phyloP scores from a whole-genome alignment of 495 filamentous ascomycete species.

The Talaromyces thailandensis region DNA sequence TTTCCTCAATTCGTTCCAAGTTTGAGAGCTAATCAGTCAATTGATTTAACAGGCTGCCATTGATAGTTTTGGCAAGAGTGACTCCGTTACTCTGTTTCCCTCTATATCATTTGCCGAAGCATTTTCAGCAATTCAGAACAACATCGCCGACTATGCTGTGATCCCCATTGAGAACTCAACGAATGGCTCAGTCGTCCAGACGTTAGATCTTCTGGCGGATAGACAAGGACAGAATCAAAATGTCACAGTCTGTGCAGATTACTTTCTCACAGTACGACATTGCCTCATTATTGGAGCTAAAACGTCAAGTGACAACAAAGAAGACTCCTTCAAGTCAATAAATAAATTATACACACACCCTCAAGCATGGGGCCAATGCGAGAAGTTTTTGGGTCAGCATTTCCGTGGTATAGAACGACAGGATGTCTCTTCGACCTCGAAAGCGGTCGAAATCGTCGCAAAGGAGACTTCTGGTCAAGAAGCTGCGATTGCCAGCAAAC shows the following conservation, averaged over 20 bases:
- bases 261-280: slow-evolving; percentile 79
- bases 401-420: slow-evolving; percentile 65
- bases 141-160: slow-evolving; percentile 57
- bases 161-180: slow-evolving; percentile 95
- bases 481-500: slow-evolving; percentile 68
- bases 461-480: slow-evolving; percentile 45
- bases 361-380: slow-evolving; percentile 90
- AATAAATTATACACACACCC: slow-evolving; percentile 75
- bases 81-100: slow-evolving; percentile 45
- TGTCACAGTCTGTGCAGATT: slow-evolving; percentile 66
- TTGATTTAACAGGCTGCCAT: slow-evolving; percentile 52
- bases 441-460: slow-evolving; percentile 67
- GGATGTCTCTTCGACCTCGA: slow-evolving; percentile 80
- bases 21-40: background rate
- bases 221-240: slow-evolving; percentile 47
- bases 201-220: slow-evolving; percentile 82
- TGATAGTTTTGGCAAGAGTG: slow-evolving; percentile 42
- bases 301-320: background rate
- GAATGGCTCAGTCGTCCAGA: slow-evolving; percentile 82
- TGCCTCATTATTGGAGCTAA: slow-evolving; percentile 55
- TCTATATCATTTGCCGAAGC: slow-evolving; percentile 58
- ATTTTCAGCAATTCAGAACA: slow-evolving; percentile 66
- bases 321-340: slow-evolving; percentile 22
- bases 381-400: slow-evolving; percentile 55
- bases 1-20: background rate